Percentiles rank a stretch among this genome's conserved stretches.
Conservation (phyloP, 805 yeast species). For the Saturnispora galanensis region DNA sequence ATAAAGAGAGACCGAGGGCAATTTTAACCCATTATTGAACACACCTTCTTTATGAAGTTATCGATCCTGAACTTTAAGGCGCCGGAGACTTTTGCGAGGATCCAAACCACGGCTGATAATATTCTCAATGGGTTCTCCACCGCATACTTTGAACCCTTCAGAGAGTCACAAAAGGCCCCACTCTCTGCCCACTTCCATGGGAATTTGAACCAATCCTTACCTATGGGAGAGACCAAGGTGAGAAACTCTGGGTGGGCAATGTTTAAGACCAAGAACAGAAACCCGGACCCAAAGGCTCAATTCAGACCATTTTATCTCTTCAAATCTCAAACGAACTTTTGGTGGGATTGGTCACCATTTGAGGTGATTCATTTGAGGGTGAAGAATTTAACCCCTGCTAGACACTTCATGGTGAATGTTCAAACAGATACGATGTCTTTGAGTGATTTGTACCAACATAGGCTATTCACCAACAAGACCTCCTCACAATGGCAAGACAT, state of each 20-base stretch:
- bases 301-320: constrained; percentile 32
- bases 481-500: constrained; percentile 74
- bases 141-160: constrained; percentile 32
- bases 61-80: constrained; percentile 50
- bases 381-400: constrained; percentile 43
- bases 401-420: constrained; percentile 70
- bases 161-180: constrained; percentile 28
- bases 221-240: constrained; percentile 51
- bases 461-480: constrained; percentile 47
- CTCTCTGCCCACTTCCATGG: constrained; percentile 62
- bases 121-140: constrained; percentile 66
- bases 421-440: constrained; percentile 73
- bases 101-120: constrained; percentile 59
- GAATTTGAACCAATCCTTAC: constrained; percentile 55
- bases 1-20: not conserved
- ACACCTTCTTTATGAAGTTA: constrained; percentile 12
- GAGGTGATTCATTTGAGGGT: constrained; percentile 58
- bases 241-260: constrained; percentile 65
- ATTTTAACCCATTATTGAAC: not conserved
- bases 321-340: constrained; percentile 29
- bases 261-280: constrained; percentile 69
- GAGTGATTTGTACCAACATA: constrained; percentile 75
- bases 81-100: constrained; percentile 37
- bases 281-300: constrained; percentile 31
- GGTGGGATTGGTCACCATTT: constrained; percentile 66